These are phyloP conservation scores for Wallacemonas rigidus DNA, from an alignment of 208 protist genomes.

Conservation along the genomic window DNA sequence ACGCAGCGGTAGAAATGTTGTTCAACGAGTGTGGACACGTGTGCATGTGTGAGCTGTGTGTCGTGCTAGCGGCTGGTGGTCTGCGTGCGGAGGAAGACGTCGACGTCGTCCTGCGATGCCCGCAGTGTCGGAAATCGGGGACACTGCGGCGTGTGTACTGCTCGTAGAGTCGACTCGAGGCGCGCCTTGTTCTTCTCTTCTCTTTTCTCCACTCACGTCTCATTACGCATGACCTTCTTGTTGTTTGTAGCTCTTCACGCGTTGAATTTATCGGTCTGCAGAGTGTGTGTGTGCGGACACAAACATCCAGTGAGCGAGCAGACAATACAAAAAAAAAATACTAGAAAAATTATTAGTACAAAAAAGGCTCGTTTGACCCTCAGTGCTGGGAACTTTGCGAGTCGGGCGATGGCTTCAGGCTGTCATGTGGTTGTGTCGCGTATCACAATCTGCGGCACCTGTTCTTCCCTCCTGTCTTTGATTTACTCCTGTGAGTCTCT, in stretches of 20 bases:
- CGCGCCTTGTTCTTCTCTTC: too few species aligned
- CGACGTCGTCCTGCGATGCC: constrained; percentile 17
- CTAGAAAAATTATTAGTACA: constrained; percentile 10
- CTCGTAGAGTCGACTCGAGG: constrained; percentile 11
- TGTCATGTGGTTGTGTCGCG: too few species aligned
- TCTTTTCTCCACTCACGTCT: too few species aligned
- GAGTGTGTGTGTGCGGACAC: too few species aligned
- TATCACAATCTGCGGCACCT: too few species aligned
- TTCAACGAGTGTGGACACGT: constrained; percentile 22
- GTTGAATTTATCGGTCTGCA: too few species aligned
- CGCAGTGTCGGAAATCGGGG: constrained; percentile 11
- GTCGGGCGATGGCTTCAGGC: too few species aligned
- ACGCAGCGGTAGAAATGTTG: constrained; percentile 9
- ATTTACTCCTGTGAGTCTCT: constrained; percentile 19
- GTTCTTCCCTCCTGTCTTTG: constrained; percentile 1
- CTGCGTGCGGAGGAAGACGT: not conserved
- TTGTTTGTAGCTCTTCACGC: not conserved
- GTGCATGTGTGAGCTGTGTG: constrained; percentile 24
- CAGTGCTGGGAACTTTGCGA: too few species aligned
- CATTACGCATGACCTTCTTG: too few species aligned
- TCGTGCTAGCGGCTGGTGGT: constrained; percentile 5
- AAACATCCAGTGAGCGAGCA: too few species aligned
- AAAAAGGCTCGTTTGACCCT: constrained; percentile 9
- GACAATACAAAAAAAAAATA: constrained; percentile 5
- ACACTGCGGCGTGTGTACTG: constrained; percentile 18